These are phyloP conservation scores for Nannizziopsis barbatae DNA, from an alignment of 2,329 filamentous ascomycete species.

Conservation along the genomic window DNA sequence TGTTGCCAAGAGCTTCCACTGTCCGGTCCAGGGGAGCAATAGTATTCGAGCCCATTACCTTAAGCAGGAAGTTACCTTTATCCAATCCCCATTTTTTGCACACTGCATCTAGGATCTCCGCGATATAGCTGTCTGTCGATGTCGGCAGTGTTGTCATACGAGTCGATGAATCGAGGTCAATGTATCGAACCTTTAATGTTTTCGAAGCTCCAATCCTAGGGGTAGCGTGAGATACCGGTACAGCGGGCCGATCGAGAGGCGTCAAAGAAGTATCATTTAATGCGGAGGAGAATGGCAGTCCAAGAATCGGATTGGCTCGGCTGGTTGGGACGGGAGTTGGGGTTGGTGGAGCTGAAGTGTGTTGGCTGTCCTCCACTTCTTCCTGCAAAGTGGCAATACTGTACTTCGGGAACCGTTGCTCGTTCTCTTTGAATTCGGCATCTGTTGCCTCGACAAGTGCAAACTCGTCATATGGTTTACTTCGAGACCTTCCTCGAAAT, in stretches of 20 bases:
- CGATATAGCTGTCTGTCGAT: slow-evolving; percentile 55
- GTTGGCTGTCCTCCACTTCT: slow-evolving; percentile 20
- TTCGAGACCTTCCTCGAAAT: slow-evolving; percentile 45
- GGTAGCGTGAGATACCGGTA: slow-evolving; percentile 37
- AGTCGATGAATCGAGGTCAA: slow-evolving; percentile 47
- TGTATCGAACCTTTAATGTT: slow-evolving; percentile 50
- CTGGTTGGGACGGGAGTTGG: slow-evolving; percentile 12
- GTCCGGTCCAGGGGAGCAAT: slow-evolving; percentile 54
- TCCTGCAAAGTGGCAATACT: slow-evolving; percentile 24
- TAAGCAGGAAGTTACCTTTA: slow-evolving; percentile 52
- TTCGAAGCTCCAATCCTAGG: slow-evolving; percentile 48
- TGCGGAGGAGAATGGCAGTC: slow-evolving; percentile 37
- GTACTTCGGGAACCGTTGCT: slow-evolving; percentile 45
- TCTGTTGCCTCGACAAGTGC: slow-evolving; percentile 50
- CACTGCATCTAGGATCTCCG: slow-evolving; percentile 53
- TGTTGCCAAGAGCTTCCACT: slow-evolving; percentile 51
- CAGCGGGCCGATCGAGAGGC: slow-evolving; percentile 37
- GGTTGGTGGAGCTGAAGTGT: slow-evolving; percentile 16
- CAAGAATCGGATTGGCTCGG: slow-evolving; percentile 34
- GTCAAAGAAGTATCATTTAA: slow-evolving; percentile 36
- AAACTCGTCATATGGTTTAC: slow-evolving; percentile 57
- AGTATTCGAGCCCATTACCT: slow-evolving; percentile 52
- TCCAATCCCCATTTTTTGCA: slow-evolving; percentile 54
- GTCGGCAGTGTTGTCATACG: slow-evolving; percentile 46
- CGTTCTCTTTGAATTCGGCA: slow-evolving; percentile 47